Conservation (phyloP, 2,329 filamentous ascomycete genomes). For the Pseudocercospora ulei region DNA sequence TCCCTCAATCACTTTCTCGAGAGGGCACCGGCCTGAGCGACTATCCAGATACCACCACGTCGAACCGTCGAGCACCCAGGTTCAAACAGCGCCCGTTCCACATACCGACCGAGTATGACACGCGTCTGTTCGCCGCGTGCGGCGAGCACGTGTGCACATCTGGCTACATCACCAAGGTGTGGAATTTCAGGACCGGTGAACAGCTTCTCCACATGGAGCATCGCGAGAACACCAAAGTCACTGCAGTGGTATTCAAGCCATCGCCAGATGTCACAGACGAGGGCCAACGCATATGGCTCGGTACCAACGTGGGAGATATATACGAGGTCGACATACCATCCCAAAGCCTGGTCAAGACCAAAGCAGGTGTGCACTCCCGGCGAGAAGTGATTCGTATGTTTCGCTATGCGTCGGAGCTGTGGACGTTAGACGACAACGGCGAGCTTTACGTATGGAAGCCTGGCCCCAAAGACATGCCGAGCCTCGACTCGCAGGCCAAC, state of each 20-base stretch:
- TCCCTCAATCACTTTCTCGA: slow-evolving; percentile 15
- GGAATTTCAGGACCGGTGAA: slow-evolving; percentile 75
- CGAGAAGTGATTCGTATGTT: slow-evolving; percentile 76
- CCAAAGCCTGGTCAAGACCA: slow-evolving; percentile 59
- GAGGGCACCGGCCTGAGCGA: slow-evolving; percentile 35
- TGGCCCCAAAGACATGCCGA: slow-evolving; percentile 61
- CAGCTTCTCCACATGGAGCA: slow-evolving; percentile 70
- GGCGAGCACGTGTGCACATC: slow-evolving; percentile 80
- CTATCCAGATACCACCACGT: slow-evolving; percentile 74
- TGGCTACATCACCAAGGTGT: slow-evolving; percentile 76
- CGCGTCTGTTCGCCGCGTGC: slow-evolving; percentile 75
- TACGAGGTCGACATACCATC: slow-evolving; percentile 75
- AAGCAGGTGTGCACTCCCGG: slow-evolving; percentile 62
- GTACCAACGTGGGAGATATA: slow-evolving; percentile 77
- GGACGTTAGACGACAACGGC: slow-evolving; percentile 86
- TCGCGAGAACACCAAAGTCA: slow-evolving; percentile 72
- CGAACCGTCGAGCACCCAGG: slow-evolving; percentile 72
- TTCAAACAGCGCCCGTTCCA: slow-evolving; percentile 63
- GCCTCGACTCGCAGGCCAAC: slow-evolving; percentile 61
- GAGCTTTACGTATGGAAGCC: slow-evolving; percentile 80
- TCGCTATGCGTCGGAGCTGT: slow-evolving; percentile 78
- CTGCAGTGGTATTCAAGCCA: slow-evolving; percentile 77
- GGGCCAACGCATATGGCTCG: slow-evolving; percentile 75
- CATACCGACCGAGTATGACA: slow-evolving; percentile 77
- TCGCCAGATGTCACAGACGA: slow-evolving; percentile 67